Evolutionary conservation across 2,329 filamentous ascomycete species (phyloP).

Genomic region (Rutstroemia sp.): DNA sequence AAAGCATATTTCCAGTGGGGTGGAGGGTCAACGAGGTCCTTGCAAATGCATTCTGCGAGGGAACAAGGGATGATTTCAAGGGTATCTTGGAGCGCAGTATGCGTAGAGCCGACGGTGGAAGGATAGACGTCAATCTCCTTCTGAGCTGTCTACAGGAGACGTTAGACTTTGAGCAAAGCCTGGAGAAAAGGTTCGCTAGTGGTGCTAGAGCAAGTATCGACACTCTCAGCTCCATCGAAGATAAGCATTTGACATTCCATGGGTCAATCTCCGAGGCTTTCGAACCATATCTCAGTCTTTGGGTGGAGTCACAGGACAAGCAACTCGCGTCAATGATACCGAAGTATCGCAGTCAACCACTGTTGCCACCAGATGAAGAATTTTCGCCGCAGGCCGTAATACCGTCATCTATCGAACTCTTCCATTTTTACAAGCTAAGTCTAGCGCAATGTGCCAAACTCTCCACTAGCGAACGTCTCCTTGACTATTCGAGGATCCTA

Average conservation of each 20-base stretch:
- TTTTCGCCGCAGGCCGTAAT: constrained; percentile 88
- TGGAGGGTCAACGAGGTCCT: constrained; percentile 91
- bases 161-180: constrained; percentile 87
- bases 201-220: constrained; percentile 77
- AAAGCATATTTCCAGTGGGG: constrained; percentile 72
- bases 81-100: constrained; percentile 84
- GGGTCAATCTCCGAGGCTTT: constrained; percentile 94
- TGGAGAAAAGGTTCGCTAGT: constrained; percentile 76
- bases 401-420: constrained; percentile 88
- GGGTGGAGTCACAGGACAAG: constrained; percentile 94
- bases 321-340: constrained; percentile 79
- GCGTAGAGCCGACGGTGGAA: constrained; percentile 67
- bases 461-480: constrained; percentile 78
- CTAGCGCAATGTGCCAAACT: constrained; percentile 93
- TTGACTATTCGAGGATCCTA: constrained; percentile 78
- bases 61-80: constrained; percentile 91
- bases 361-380: constrained; percentile 79
- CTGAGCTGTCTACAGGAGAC: constrained; percentile 90
- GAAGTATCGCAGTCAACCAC: constrained; percentile 75
- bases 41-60: constrained; percentile 89
- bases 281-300: constrained; percentile 91
- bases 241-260: constrained; percentile 70
- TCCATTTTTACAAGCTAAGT: constrained; percentile 92
- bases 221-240: constrained; percentile 73
- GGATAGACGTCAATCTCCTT: constrained; percentile 82